Percentiles rank a stretch among this genome's conserved stretches.
phyloP scores from a whole-genome alignment of 1,139 yeast genomes.

The Nakaseomyces delphensis region DNA sequence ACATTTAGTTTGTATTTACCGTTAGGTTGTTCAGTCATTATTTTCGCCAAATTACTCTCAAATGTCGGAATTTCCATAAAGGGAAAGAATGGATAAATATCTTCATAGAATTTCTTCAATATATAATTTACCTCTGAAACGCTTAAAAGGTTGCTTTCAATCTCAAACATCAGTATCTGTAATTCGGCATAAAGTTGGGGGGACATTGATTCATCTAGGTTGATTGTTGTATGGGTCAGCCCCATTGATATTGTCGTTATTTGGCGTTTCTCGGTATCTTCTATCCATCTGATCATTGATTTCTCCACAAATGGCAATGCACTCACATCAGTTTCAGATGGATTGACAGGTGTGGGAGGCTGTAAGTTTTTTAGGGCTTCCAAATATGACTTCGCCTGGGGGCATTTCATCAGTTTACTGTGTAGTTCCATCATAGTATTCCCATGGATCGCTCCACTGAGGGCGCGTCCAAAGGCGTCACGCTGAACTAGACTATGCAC shows the following conservation, averaged over 20 bases:
- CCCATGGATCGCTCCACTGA: constrained; percentile 18
- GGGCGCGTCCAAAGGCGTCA: constrained; percentile 14
- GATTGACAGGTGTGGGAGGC: not conserved
- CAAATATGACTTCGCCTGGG: not conserved
- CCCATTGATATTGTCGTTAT: constrained; percentile 10
- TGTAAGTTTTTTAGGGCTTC: constrained; percentile 1
- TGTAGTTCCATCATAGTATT: constrained; percentile 14
- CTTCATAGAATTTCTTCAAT: constrained; percentile 16
- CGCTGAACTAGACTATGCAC: constrained; percentile 13
- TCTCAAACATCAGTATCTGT: constrained; percentile 12
- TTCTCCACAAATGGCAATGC: constrained; percentile 15
- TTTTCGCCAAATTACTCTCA: constrained; percentile 13
- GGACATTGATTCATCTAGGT: constrained; percentile 16
- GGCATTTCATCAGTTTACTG: not conserved
- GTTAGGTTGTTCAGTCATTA: constrained; percentile 9
- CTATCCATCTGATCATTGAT: constrained; percentile 17
- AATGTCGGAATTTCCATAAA: constrained; percentile 18
- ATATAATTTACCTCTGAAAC: constrained; percentile 11
- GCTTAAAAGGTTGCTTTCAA: constrained; percentile 10
- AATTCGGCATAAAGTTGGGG: constrained; percentile 12
- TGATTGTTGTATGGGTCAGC: constrained; percentile 1
- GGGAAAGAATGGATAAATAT: constrained; percentile 21
- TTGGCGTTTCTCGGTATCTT: constrained; percentile 10
- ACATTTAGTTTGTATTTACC: constrained; percentile 4
- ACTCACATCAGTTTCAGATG: constrained; percentile 8